Evolutionary conservation across 768 basidiomycete species (phyloP).

Genomic region (Leccinum imitatum): DNA sequence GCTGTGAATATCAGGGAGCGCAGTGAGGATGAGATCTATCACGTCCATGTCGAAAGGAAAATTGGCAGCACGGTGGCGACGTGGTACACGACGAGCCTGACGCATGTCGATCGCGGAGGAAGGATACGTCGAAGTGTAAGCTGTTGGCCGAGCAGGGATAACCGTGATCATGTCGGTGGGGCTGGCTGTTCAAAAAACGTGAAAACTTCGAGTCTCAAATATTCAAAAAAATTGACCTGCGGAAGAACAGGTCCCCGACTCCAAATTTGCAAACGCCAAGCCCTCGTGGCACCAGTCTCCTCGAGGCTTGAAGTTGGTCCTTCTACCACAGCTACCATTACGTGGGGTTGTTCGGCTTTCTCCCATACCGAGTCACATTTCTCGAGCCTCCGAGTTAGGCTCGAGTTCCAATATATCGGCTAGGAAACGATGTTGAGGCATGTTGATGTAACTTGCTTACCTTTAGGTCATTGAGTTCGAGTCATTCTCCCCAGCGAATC

Average conservation of each 20-base stretch:
- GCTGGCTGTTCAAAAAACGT: neutral
- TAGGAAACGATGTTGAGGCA: neutral
- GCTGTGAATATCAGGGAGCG: slow-evolving; percentile 11
- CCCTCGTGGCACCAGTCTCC: neutral
- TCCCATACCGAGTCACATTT: neutral
- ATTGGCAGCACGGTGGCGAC: neutral
- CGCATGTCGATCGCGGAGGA: neutral
- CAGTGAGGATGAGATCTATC: slow-evolving; percentile 12
- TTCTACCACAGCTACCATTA: neutral
- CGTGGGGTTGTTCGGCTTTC: neutral
- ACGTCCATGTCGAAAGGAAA: slow-evolving; percentile 15
- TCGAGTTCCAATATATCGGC: too few relatives aligned
- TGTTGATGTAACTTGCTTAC: neutral
- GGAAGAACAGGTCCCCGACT: neutral
- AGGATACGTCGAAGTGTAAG: neutral
- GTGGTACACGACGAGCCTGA: neutral
- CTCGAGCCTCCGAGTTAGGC: neutral
- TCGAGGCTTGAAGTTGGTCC: neutral
- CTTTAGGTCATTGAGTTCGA: neutral
- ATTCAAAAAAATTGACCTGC: neutral
- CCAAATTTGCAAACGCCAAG: neutral
- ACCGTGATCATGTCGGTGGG: neutral
- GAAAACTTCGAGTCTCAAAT: neutral
- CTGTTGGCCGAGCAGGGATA: neutral
- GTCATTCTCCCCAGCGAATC: neutral